Evolutionary conservation across 2,329 filamentous ascomycete species (phyloP).

Genomic region (Emericellopsis atlantica): DNA sequence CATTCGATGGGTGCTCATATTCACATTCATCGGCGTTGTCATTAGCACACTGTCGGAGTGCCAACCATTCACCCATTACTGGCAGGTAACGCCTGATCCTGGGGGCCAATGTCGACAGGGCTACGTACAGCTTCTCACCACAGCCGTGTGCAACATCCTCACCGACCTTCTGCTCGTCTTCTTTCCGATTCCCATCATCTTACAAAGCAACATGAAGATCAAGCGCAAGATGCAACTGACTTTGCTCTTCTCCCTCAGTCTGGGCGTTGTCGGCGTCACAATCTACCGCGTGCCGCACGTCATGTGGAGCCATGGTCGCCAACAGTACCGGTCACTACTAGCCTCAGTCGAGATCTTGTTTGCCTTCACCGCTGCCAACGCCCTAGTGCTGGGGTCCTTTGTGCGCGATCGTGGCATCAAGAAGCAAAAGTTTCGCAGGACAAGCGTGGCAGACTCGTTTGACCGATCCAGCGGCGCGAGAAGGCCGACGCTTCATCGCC

Average conservation of each 20-base stretch:
- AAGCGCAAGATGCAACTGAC: slow-evolving; percentile 72
- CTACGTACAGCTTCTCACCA: slow-evolving; percentile 75
- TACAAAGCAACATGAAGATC: slow-evolving; percentile 61
- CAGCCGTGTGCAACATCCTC: slow-evolving; percentile 78
- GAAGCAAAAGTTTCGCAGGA: slow-evolving; percentile 68
- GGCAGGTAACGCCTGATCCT: slow-evolving; percentile 77
- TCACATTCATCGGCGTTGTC: slow-evolving; percentile 72
- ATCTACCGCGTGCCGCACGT: slow-evolving; percentile 72
- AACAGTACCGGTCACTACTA: slow-evolving; percentile 79
- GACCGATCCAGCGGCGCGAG: slow-evolving; percentile 27
- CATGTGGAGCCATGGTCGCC: slow-evolving; percentile 55
- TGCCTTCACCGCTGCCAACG: slow-evolving; percentile 77
- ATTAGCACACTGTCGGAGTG: slow-evolving; percentile 79
- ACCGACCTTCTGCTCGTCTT: slow-evolving; percentile 80
- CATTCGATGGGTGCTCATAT: slow-evolving; percentile 61
- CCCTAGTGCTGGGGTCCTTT: slow-evolving; percentile 83
- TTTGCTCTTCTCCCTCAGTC: slow-evolving; percentile 71
- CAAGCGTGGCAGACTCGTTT: slow-evolving; percentile 50
- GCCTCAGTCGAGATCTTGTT: slow-evolving; percentile 87
- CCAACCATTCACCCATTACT: slow-evolving; percentile 60
- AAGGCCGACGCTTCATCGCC: slow-evolving; percentile 42
- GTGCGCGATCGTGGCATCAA: slow-evolving; percentile 83
- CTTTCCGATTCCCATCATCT: slow-evolving; percentile 82
- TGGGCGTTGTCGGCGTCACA: slow-evolving; percentile 68
- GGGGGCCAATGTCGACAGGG: slow-evolving; percentile 76